Evolutionary conservation across 1,139 yeast species (phyloP).

Genomic region (Saccharomyces hybrid): DNA sequence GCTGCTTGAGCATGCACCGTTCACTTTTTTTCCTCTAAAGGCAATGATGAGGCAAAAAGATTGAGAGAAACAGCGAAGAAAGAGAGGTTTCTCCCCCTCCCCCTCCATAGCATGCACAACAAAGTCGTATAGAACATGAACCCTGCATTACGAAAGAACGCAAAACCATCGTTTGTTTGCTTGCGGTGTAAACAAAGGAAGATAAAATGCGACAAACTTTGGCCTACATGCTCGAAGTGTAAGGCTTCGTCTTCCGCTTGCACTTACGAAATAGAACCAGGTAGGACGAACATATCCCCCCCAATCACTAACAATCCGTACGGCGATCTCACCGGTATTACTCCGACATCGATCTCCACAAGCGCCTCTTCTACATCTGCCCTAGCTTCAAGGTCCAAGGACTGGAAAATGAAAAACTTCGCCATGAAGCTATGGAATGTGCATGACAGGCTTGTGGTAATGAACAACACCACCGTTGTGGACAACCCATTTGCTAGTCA

Average conservation of each 20-base stretch:
- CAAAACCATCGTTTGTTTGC: slow-evolving; percentile 11
- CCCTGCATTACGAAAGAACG: background rate
- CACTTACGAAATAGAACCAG: slow-evolving; percentile 5
- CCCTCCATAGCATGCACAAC: no score
- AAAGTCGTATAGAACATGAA: background rate
- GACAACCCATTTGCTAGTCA: slow-evolving; percentile 15
- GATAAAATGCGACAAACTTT: slow-evolving; percentile 16
- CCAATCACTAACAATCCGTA: background rate
- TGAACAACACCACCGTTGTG: slow-evolving; percentile 13
- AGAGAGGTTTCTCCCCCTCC: no score
- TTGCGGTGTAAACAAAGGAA: slow-evolving; percentile 14
- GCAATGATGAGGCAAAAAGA: background rate
- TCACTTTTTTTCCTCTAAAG: background rate
- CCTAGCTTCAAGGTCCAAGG: background rate
- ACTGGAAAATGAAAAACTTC: slow-evolving; percentile 5
- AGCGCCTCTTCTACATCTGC: background rate
- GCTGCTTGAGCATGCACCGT: background rate
- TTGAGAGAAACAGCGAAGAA: background rate
- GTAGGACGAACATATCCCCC: background rate
- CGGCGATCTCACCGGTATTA: background rate
- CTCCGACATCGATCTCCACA: background rate
- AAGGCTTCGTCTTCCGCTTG: slow-evolving; percentile 8
- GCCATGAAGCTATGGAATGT: slow-evolving; percentile 11
- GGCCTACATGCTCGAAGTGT: slow-evolving; percentile 18
- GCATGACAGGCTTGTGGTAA: slow-evolving; percentile 11